A percentile compares a stretch with the other conserved stretches of the same genome.
These are phyloP conservation scores for Rhizopus microsporus DNA, from an alignment of 371 early-diverging fungal genomes.

Conservation along the genomic window DNA sequence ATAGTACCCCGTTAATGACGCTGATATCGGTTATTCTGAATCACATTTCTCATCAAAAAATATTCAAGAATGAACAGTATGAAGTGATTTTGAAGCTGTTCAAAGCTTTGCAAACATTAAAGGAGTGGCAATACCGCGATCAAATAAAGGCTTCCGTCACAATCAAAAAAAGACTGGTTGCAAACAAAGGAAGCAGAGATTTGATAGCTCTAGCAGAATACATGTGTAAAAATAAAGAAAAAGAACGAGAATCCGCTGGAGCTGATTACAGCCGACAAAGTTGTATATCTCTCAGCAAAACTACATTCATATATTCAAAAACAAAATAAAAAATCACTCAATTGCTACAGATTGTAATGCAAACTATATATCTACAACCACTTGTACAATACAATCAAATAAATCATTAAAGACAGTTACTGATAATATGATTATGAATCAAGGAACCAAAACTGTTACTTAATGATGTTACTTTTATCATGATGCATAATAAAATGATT, in stretches of 20 bases:
- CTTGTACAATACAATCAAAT: slow-evolving; percentile 14
- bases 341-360: slow-evolving; percentile 19
- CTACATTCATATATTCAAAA: slow-evolving; percentile 11
- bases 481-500: slow-evolving; percentile 13
- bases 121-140: slow-evolving; percentile 7
- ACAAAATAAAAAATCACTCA: slow-evolving; percentile 15
- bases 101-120: slow-evolving; percentile 17
- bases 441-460: slow-evolving; percentile 12
- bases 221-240: slow-evolving; percentile 14
- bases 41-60: slow-evolving; percentile 12
- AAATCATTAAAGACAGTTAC: slow-evolving; percentile 14
- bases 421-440: slow-evolving; percentile 8
- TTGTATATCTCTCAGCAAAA: slow-evolving; percentile 13
- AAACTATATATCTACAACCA: slow-evolving; percentile 5
- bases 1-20: slow-evolving; percentile 8
- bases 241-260: slow-evolving; percentile 8
- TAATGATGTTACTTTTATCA: slow-evolving; percentile 10
- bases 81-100: slow-evolving; percentile 17
- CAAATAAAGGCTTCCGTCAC: slow-evolving; percentile 14
- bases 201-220: slow-evolving; percentile 16
- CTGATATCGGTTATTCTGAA: slow-evolving; percentile 10
- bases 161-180: slow-evolving; percentile 15
- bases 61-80: slow-evolving; percentile 5
- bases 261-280: slow-evolving; percentile 3
- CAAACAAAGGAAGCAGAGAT: slow-evolving; percentile 11